These are phyloP conservation scores for Zoysia matrella DNA, from an alignment of 202 grass and related monocot genomes.

Conservation along the genomic window DNA sequence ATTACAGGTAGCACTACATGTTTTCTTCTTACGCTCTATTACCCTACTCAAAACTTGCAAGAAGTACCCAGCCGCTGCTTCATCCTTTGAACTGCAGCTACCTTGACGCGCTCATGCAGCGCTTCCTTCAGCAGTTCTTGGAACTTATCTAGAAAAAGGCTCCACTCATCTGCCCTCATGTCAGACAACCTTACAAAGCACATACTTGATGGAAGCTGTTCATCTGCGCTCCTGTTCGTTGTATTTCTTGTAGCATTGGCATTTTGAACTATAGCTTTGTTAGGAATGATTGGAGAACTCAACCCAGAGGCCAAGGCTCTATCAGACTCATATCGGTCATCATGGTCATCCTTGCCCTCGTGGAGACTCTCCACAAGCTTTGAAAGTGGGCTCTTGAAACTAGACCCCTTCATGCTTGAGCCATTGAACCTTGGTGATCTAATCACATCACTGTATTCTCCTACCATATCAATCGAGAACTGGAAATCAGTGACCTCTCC, in stretches of 20 bases:
- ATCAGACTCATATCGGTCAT: slow-evolving; percentile 45
- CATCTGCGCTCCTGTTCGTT: slow-evolving; percentile 75
- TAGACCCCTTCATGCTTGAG: slow-evolving; percentile 33
- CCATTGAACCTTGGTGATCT: slow-evolving; percentile 48
- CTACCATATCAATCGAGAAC: slow-evolving; percentile 66
- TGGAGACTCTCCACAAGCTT: slow-evolving; percentile 76
- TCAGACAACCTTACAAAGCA: slow-evolving; percentile 79
- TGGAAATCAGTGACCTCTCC: slow-evolving; percentile 60
- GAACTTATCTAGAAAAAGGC: slow-evolving; percentile 64
- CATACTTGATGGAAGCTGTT: slow-evolving; percentile 62
- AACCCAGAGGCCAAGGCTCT: slow-evolving; percentile 22
- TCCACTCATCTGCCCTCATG: slow-evolving; percentile 75
- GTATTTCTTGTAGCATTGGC: slow-evolving; percentile 28
- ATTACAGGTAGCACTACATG: slow-evolving; percentile 10
- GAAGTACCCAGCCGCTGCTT: slow-evolving; percentile 80
- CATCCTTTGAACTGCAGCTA: slow-evolving; percentile 52
- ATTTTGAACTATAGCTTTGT: slow-evolving; percentile 41
- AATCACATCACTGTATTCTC: slow-evolving; percentile 50
- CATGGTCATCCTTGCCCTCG: slow-evolving; percentile 59
- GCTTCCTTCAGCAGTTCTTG: slow-evolving; percentile 60
- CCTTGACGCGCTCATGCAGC: slow-evolving; percentile 27
- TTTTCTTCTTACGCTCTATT: slow-evolving; percentile 46
- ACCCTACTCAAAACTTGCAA: slow-evolving; percentile 84
- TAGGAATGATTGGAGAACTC: slow-evolving; percentile 26
- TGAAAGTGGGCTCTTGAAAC: slow-evolving; percentile 55